Evolutionary conservation across 1,139 yeast genomes (phyloP), one percentile per base, ranked within the genome.

Genomic region (Pneumocystis jirovecii): DNA sequence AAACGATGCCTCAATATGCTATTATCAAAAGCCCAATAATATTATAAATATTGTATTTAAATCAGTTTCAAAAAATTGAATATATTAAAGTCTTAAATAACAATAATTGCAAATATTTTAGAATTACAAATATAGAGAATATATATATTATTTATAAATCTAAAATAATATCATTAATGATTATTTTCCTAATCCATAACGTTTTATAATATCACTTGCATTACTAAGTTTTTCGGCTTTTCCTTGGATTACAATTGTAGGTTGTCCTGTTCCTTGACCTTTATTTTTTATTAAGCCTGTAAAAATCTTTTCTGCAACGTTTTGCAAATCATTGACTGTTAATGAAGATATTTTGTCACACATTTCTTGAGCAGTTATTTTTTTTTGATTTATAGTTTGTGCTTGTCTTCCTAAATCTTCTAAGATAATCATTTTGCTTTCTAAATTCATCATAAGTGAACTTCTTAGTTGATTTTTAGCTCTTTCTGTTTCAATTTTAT

Each of bases 341-440:
- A 93, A 80, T 8, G 75, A 74, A 68, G 86, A 89, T 68, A 93
- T 90, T 72, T 85, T 85, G 12, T 77, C 78, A 66, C 93, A 86
- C 96, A 93, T 90, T 72, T 90, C 96, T 60, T 81, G 79, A 8
- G 90, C 86, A 17, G 89, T 84, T n/a, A 93, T 82, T 70, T 88
- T 82, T 70, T 82, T 82, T 61, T 89, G 90, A 73, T 87, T 90
- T 65, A 89, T 84, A 29, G 64, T 66, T 76, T 89, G 96, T 40
- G 93, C 84, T 76, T 93, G 98, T 75, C 98, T 84, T 15, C 98
- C 98, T 76, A 91, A 80, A 73, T 93, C 98, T 75, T 93, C 98
- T 65, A 93, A 79, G 71, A 88, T 91, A 21, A 95, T 96, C 79
- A 93, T 82, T 74, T 87, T 89, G 70, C 95, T 85, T 75, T 93